A percentile compares a stretch with the other conserved stretches of the same genome.
phyloP scores from a whole-genome alignment of 129 eudicot species.

The Ambrosia trifida region DNA sequence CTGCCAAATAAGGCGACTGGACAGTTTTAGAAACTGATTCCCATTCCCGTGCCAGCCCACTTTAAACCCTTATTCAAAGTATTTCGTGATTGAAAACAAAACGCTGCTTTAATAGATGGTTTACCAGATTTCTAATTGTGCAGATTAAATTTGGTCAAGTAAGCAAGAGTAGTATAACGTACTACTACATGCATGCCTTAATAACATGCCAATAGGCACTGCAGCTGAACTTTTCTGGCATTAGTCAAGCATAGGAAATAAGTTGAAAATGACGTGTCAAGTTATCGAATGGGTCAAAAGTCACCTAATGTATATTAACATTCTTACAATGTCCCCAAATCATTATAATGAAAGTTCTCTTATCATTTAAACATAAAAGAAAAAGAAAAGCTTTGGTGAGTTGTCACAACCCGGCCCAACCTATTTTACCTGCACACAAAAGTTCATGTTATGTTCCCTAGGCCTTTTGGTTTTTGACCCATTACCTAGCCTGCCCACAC shows the following conservation, averaged over 20 bases:
- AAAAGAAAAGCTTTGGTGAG: background rate
- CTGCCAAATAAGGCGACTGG: background rate
- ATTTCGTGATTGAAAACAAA: background rate
- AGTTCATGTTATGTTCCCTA: background rate
- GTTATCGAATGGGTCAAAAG: background rate
- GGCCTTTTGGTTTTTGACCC: background rate
- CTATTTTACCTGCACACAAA: background rate
- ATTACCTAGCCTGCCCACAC: background rate
- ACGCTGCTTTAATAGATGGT: background rate
- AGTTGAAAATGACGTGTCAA: background rate
- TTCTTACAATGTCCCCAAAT: background rate
- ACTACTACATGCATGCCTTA: background rate
- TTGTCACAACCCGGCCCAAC: background rate
- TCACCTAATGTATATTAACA: background rate
- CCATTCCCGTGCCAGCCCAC: background rate
- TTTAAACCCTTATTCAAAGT: background rate
- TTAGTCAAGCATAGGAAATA: background rate
- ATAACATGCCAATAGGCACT: background rate
- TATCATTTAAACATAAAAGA: background rate
- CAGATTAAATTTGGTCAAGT: background rate
- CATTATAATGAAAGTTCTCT: background rate
- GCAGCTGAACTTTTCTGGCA: constrained; percentile 7
- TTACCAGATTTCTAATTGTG: background rate
- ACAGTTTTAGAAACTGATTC: background rate
- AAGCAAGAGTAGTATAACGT: background rate